Percentiles rank a stretch among this genome's conserved stretches.
These are phyloP conservation scores for Lumnitzera racemosa DNA, from an alignment of 345 rosid genomes.

Conservation along the genomic window DNA sequence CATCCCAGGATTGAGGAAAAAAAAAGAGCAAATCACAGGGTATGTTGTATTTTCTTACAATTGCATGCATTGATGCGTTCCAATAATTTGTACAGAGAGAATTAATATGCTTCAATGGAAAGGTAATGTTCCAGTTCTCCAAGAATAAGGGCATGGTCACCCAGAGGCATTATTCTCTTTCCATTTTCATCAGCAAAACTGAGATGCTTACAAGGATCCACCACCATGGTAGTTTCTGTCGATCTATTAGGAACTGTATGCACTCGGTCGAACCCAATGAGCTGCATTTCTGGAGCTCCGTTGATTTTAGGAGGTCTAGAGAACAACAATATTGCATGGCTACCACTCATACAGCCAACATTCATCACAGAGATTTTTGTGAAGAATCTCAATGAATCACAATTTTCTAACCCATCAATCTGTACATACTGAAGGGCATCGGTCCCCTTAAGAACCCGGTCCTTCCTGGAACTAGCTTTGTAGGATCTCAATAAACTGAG, in stretches of 20 bases:
- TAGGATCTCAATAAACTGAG: conserved; percentile 29
- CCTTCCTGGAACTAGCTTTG: conserved; percentile 21
- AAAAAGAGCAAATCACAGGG: no score
- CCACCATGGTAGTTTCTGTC: conserved; percentile 38
- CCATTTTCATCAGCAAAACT: conserved; percentile 55
- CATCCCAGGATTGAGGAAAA: no score
- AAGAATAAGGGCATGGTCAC: conserved; percentile 43
- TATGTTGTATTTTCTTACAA: no score
- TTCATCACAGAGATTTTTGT: conserved; percentile 43
- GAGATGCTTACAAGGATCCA: conserved; percentile 72
- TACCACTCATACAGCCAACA: conserved; percentile 58
- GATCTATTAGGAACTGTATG: conserved; percentile 30
- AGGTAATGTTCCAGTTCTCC: conserved; percentile 55
- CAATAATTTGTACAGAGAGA: no score
- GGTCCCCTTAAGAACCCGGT: conserved; percentile 25
- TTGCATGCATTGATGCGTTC: no score
- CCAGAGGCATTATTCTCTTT: conserved; percentile 47
- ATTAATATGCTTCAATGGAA: conserved; percentile 29
- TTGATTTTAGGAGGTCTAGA: conserved; percentile 34
- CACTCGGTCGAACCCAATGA: conserved; percentile 72
- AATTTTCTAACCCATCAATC: conserved; percentile 32
- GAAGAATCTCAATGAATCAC: conserved; percentile 42
- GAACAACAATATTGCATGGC: conserved; percentile 68
- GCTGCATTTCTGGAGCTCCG: conserved; percentile 59
- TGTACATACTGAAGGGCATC: conserved; percentile 22